Evolutionary conservation across 192 early-diverging fungal genomes (phyloP).

Genomic region (Kickxella alabastrina): DNA sequence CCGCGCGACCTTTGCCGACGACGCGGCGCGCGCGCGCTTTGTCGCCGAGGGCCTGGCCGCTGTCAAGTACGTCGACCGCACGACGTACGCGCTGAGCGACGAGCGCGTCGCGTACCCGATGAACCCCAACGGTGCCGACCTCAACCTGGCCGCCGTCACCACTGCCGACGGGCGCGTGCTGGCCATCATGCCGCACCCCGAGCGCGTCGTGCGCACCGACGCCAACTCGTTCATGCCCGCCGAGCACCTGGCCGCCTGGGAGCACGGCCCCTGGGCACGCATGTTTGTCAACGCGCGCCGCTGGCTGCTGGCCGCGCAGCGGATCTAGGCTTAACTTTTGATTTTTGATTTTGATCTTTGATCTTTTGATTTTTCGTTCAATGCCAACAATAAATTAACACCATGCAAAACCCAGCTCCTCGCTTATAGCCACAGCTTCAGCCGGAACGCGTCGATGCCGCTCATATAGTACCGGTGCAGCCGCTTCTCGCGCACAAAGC

Average conservation of each 20-base stretch:
- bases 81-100: conserved; percentile 54
- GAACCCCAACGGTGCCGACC: conserved; percentile 94
- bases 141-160: conserved; percentile 83
- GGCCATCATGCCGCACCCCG: conserved; percentile 98
- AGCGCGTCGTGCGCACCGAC: conserved; percentile 79
- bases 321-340: too few relatives aligned
- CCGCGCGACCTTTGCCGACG: conserved; percentile 68
- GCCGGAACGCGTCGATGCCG: conserved; percentile 84
- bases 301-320: conserved; percentile 77
- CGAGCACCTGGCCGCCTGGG: conserved; percentile 23
- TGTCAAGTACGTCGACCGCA: conserved; percentile 80
- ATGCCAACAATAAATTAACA: too few relatives aligned
- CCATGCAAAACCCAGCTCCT: too few relatives aligned
- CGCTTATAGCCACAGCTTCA: conserved; percentile 64
- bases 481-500: conserved; percentile 91
- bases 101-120: conserved; percentile 80
- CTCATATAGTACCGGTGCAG: conserved; percentile 90
- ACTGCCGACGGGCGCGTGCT: conserved; percentile 84
- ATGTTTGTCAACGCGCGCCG: conserved; percentile 90
- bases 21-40: conserved; percentile 44
- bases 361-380: too few relatives aligned
- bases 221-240: conserved; percentile 86
- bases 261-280: conserved; percentile 80
- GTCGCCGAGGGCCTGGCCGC: conserved; percentile 57
- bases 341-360: too few relatives aligned